These are phyloP conservation scores for Mycena epipterygia DNA, from an alignment of 768 basidiomycete genomes.

Conservation along the genomic window DNA sequence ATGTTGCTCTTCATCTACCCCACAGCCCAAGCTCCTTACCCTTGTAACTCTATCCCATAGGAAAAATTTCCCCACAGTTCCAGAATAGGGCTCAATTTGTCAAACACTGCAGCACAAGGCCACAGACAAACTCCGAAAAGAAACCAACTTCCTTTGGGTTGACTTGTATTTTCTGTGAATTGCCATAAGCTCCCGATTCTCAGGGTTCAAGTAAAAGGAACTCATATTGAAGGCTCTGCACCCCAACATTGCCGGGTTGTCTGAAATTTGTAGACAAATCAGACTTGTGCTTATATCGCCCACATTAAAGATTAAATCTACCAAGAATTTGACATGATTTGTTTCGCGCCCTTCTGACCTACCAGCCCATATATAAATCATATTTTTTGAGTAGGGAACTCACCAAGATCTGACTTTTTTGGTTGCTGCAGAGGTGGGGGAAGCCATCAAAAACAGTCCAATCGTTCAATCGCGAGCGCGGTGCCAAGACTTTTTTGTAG, in stretches of 20 bases:
- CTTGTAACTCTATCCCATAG: not conserved
- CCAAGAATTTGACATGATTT: no score
- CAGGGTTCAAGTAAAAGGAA: not conserved
- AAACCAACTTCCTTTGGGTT: not conserved
- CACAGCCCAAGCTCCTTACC: not conserved
- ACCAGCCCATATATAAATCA: no score
- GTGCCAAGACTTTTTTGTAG: no score
- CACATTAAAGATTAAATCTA: no score
- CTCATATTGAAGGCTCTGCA: conserved; percentile 2
- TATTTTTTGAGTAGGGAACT: no score
- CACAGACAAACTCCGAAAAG: not conserved
- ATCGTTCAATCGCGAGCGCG: no score
- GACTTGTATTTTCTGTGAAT: not conserved
- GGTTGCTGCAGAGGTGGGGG: no score
- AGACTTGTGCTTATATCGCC: not conserved
- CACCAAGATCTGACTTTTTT: no score
- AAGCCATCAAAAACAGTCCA: no score
- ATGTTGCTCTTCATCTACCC: not conserved
- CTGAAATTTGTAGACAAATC: not conserved
- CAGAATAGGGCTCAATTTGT: conserved; percentile 1
- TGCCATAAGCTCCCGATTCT: not conserved
- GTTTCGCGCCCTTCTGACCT: no score
- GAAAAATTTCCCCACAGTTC: not conserved
- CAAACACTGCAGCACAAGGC: conserved; percentile 2
- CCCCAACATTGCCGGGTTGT: conserved; percentile 1